Conservation (phyloP, 805 yeast genomes). For the Candida railenensis region DNA sequence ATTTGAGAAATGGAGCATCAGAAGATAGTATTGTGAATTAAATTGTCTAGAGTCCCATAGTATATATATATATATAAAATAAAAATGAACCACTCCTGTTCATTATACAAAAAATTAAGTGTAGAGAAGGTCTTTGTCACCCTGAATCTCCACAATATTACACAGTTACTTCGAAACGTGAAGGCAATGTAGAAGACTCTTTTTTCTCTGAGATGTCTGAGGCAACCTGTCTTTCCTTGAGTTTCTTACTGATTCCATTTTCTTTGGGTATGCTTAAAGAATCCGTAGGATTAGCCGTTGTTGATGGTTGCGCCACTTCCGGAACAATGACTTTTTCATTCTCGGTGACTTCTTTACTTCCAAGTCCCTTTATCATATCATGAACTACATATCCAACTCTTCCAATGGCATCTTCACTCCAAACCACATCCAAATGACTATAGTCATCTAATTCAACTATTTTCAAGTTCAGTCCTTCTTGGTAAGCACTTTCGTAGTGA, state of each 20-base stretch:
- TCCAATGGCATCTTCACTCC: conserved; percentile 77
- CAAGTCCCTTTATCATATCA: conserved; percentile 9
- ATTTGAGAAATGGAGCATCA: conserved; percentile 1
- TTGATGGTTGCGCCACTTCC: neutral
- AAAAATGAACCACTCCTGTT: neutral
- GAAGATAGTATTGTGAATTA: no score
- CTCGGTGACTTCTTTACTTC: neutral
- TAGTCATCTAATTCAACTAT: conserved; percentile 56
- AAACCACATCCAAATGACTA: conserved; percentile 85
- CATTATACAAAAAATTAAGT: no score
- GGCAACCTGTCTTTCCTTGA: neutral
- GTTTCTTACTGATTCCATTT: neutral
- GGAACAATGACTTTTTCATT: neutral
- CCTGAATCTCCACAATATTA: no score
- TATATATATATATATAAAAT: no score
- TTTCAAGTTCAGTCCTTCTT: conserved; percentile 32
- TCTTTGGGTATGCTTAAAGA: neutral
- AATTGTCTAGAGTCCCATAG: no score
- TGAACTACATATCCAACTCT: conserved; percentile 52
- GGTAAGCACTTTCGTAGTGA: conserved; percentile 52
- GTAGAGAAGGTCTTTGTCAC: no score
- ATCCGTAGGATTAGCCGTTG: neutral
- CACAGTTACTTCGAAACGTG: neutral
- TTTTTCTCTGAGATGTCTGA: conserved; percentile 1
- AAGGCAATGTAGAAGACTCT: neutral